A percentile compares a stretch with the other conserved stretches of the same genome.
Conservation (phyloP, 1,284 basidiomycete species). For the Laetiporus sulphureus region DNA sequence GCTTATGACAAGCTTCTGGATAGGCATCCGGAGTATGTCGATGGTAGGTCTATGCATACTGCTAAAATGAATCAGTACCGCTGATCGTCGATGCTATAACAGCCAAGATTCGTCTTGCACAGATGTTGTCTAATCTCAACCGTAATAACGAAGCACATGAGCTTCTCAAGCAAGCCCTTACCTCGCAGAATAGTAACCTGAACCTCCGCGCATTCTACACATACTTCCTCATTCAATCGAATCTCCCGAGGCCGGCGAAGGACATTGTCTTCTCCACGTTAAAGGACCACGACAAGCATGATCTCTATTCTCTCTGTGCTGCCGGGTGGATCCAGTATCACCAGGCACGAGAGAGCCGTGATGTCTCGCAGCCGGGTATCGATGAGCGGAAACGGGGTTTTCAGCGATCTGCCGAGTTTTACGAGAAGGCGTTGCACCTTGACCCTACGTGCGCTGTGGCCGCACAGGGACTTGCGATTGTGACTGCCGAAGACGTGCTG, state of each 20-base stretch:
- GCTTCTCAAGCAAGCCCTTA: conserved; percentile 80
- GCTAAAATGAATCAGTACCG: too few relatives aligned
- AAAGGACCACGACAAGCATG: conserved; percentile 77
- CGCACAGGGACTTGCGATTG: conserved; percentile 89
- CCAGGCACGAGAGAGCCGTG: conserved; percentile 74
- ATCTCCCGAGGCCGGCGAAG: conserved; percentile 66
- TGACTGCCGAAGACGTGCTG: conserved; percentile 84
- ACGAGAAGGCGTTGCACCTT: conserved; percentile 79
- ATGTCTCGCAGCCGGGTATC: conserved; percentile 45
- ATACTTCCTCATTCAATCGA: conserved; percentile 79
- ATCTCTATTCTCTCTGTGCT: conserved; percentile 87
- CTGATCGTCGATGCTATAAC: too few relatives aligned
- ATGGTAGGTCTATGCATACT: conserved; percentile 66
- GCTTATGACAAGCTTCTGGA: conserved; percentile 81
- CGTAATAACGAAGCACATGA: conserved; percentile 78
- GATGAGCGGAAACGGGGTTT: conserved; percentile 77
- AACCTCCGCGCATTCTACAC: conserved; percentile 85
- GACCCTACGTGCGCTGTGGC: conserved; percentile 85
- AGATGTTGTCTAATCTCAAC: conserved; percentile 64
- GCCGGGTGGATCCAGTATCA: conserved; percentile 82
- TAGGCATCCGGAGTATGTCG: conserved; percentile 89
- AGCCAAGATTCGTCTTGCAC: conserved; percentile 89
- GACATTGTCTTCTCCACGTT: conserved; percentile 84
- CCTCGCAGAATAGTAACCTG: conserved; percentile 62
- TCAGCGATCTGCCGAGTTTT: conserved; percentile 80